Evolutionary conservation across 257 asterid species (phyloP).

Genomic region (Verbena officinalis): DNA sequence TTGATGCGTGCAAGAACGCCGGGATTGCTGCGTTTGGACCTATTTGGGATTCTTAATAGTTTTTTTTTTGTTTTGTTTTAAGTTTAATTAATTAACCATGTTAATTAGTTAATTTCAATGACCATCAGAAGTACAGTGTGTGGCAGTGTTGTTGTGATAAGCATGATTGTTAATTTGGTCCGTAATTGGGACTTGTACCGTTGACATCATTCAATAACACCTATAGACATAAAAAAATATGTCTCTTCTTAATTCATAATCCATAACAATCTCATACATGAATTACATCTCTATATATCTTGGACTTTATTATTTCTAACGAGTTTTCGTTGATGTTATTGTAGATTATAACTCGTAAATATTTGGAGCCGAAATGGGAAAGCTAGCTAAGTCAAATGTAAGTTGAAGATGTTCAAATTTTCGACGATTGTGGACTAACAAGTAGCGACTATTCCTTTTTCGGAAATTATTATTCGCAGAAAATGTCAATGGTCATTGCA

Average conservation of each 20-base stretch:
- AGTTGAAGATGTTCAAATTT: neutral
- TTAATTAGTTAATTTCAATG: neutral
- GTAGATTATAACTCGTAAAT: too few relatives aligned
- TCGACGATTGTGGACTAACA: neutral
- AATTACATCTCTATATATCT: too few relatives aligned
- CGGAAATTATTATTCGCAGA: neutral
- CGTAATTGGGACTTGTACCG: neutral
- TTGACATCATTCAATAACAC: neutral
- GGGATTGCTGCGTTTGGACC: slow-evolving; percentile 80
- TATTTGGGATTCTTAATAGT: slow-evolving; percentile 73
- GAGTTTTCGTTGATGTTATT: too few relatives aligned
- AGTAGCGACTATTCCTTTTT: neutral
- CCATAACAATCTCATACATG: too few relatives aligned
- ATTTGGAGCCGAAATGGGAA: too few relatives aligned
- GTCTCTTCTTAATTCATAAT: too few relatives aligned
- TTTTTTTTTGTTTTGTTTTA: neutral
- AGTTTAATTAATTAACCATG: neutral
- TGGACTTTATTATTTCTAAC: too few relatives aligned
- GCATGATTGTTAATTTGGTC: too few relatives aligned
- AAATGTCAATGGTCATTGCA: neutral
- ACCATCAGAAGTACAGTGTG: too few relatives aligned
- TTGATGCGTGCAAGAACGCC: slow-evolving; percentile 52
- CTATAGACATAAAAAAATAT: too few relatives aligned
- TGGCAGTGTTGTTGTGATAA: too few relatives aligned
- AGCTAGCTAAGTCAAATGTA: too few relatives aligned